These are phyloP conservation scores for Achaetomiella virescens DNA, from an alignment of 495 filamentous ascomycete genomes.

Conservation along the genomic window DNA sequence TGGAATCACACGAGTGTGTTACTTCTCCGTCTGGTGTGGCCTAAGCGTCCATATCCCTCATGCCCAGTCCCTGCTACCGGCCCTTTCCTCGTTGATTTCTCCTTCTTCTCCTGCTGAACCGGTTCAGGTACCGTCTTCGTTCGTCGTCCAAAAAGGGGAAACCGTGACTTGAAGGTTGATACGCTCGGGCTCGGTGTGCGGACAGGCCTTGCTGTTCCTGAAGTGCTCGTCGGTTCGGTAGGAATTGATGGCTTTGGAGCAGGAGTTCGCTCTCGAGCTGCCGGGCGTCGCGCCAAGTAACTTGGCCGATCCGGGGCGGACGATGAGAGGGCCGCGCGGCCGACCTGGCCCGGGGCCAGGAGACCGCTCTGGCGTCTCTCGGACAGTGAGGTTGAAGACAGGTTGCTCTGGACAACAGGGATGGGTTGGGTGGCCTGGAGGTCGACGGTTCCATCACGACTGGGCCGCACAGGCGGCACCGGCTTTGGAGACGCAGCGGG, in stretches of 20 bases:
- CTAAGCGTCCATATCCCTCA: constrained; percentile 84
- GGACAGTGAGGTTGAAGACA: constrained; percentile 46
- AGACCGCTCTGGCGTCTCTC: constrained; percentile 39
- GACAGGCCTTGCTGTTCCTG: constrained; percentile 27
- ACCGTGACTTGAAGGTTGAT: constrained; percentile 46
- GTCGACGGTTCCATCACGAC: constrained; percentile 70
- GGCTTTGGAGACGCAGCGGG: constrained; percentile 28
- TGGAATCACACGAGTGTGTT: constrained; percentile 42
- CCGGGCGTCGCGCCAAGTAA: constrained; percentile 25
- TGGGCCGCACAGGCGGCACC: constrained; percentile 58
- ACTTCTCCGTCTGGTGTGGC: constrained; percentile 52
- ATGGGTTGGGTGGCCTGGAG: constrained; percentile 54
- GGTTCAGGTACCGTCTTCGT: constrained; percentile 58
- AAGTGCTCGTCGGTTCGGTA: constrained; percentile 12
- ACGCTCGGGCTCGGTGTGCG: constrained; percentile 46
- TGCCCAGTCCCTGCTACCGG: constrained; percentile 91
- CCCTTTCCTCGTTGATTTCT: constrained; percentile 63
- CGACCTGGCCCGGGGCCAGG: constrained; percentile 27
- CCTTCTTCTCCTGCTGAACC: constrained; percentile 43
- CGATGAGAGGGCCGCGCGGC: constrained; percentile 27
- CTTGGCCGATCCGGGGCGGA: constrained; percentile 20
- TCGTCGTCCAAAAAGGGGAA: constrained; percentile 71
- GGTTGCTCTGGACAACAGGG: constrained; percentile 72
- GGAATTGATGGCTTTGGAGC: constrained; percentile 29
- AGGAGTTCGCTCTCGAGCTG: constrained; percentile 35